Evolutionary conservation across 2,329 filamentous ascomycete genomes (phyloP), one percentile per base, ranked within the genome.

Genomic region (Epichloe hybrida): DNA sequence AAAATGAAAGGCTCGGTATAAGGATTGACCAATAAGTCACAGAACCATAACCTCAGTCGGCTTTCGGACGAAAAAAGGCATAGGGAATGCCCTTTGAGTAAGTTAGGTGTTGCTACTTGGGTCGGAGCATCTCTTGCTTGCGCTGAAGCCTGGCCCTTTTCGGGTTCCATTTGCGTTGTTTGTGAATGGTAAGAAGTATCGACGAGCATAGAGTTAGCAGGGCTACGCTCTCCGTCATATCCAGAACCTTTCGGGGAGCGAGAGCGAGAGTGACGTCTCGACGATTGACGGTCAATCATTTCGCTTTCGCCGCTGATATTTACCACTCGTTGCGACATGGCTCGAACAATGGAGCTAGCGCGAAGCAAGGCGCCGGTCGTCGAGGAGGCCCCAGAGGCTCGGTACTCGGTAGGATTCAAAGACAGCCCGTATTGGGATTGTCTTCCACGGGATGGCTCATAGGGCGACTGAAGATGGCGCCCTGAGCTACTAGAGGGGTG

Each of bases 301-400:
- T 96, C 88, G 4, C 84, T 84, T 61, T 97, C 93, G 63, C 95
- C 95, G 68, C 89, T 95, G 59, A 98, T 79, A 62, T 97, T 97
- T 62, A 98, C 93, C 51, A 98, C 90, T 72, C 93, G 88, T 70
- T 96, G 90, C 35, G 94, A 97, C 81, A 98, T 95, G 54, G 81
- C 81, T 56, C 85, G 79, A 67, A 90, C 80, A 59, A 89, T 87
- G 8, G 85, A 87, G 43, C 85, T 80, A 54, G 86, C 85, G 58
- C 81, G 75, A 23, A 76, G 79, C 49, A 90, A 66, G 17, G 85
- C 83, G 27, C 77, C 78, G 11, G 79, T 75, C 8, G 77, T 75
- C 17, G 82, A 83, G 2, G 79, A 72, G 2, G 83, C 81, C 39
- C 83, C 72, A 41, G 84, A 84, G 43, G 76, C 71, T 49, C 74